Base-by-base conservation (phyloP, 1,284 basidiomycete species). In the Cryptococcus maquisensis region DNA sequence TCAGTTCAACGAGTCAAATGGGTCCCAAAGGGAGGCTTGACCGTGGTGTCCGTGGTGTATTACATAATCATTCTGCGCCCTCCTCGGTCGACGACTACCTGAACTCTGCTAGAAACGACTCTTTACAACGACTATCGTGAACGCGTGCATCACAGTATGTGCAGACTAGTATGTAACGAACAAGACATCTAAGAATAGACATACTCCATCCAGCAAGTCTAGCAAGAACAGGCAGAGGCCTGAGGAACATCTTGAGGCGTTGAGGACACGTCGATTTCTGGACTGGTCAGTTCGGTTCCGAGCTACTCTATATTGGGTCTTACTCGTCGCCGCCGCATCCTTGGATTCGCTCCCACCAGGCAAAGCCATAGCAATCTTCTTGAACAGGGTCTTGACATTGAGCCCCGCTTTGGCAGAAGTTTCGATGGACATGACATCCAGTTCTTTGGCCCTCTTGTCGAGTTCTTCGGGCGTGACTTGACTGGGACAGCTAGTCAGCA, bases 401-500 rank as follows among this genome's bases (percentile, higher is more conserved):
- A 98, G 95, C 2, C 96, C 96, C 3, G 96, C 96, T 75, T 99
- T 99, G 36, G 96, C 96, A 35, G 92, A 96, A 4, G 96, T 98
- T 79, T 99, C 96, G 86, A 98, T 97, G 72, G 96, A 97, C 88
- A 98, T 92, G 67, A 98, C 89, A 69, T 87, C 88, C 60, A 96
- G 81, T 72, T 96, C 88, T 51, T 90, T 87, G n/a, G 94, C 84
- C 68, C 91, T 90, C 56, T 87, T 85, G 48, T 95, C 95, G 16
- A 95, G 92, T 71, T 98, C 95, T 74, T 99, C 96, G 6, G 94
- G 83, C 5, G 95, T 98, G n/a, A 99, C 95, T 86, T 98, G 92
- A 62, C 94, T 96, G 67, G 45, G 9, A 20, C 46, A 55, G 43
- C 39, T 7, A 21, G 32, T 40, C 18, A 57, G 53, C 26, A 13